Evolutionary conservation across 768 basidiomycete species (phyloP).

Genomic region (Russula brevipes): DNA sequence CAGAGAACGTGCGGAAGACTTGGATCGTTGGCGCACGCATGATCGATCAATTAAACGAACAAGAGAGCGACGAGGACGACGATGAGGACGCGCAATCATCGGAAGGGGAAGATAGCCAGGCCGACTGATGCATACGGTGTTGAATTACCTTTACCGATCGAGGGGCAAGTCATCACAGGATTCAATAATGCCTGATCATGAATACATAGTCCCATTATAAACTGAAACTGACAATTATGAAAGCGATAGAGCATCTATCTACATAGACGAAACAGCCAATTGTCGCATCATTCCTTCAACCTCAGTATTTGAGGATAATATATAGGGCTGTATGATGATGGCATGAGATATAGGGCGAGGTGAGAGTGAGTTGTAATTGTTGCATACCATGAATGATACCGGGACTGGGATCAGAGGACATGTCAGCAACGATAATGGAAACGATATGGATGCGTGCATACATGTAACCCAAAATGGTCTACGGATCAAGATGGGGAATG

Average conservation of each 20-base stretch:
- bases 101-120: conserved; percentile 29
- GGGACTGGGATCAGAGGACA: conserved; percentile 41
- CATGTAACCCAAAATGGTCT: conserved; percentile 75
- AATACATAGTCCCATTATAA: not conserved
- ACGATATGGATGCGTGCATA: conserved; percentile 35
- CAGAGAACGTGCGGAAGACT: conserved; percentile 59
- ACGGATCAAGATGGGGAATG: not conserved
- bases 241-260: not conserved
- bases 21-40: conserved; percentile 67
- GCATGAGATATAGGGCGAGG: not conserved
- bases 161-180: not conserved
- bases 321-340: conserved; percentile 52
- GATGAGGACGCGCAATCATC: conserved; percentile 7
- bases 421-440: conserved; percentile 14
- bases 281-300: not conserved
- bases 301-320: conserved; percentile 73
- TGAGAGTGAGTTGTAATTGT: not conserved
- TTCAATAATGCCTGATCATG: not conserved
- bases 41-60: conserved; percentile 78
- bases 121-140: conserved; percentile 16
- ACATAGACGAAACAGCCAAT: not conserved
- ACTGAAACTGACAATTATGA: not conserved
- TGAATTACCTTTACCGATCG: too few relatives aligned
- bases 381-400: conserved; percentile 65
- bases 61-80: conserved; percentile 52